A percentile compares a stretch with the other conserved stretches of the same genome.
Evolutionary conservation across 2,329 filamentous ascomycete genomes (phyloP).

Genomic region (Colletotrichum graminicola): DNA sequence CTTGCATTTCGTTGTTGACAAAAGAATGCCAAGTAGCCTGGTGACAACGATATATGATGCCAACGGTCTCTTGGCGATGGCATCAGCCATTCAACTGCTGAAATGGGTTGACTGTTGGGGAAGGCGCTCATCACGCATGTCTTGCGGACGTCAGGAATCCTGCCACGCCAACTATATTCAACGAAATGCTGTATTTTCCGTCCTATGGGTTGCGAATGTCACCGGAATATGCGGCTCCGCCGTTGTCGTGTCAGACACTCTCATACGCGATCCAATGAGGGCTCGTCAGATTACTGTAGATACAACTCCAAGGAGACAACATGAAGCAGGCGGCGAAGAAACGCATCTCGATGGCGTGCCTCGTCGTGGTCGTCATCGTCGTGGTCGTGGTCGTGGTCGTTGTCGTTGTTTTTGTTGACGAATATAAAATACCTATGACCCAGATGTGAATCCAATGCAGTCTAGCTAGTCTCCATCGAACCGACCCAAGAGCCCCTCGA

Average conservation of each 20-base stretch:
- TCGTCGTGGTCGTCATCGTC: neutral
- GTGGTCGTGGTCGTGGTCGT: neutral
- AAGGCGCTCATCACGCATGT: neutral
- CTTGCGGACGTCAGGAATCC: neutral
- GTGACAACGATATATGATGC: neutral
- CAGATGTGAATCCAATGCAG: neutral
- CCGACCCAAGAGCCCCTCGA: neutral
- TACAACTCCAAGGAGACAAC: neutral
- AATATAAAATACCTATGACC: neutral
- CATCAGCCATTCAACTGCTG: neutral
- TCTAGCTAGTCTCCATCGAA: neutral
- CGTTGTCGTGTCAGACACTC: neutral
- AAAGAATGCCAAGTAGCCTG: neutral
- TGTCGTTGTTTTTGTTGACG: neutral
- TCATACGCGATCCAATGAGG: slow-evolving; percentile 4
- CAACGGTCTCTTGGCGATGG: neutral
- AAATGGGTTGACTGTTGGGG: neutral
- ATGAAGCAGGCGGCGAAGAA: neutral
- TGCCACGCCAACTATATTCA: neutral
- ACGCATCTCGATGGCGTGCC: neutral
- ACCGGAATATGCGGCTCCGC: neutral
- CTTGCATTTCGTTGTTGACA: neutral
- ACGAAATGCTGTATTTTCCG: neutral
- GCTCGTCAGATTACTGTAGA: neutral
- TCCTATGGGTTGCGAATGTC: neutral